Conservation (phyloP, 1,139 yeast genomes). For the Geotrichum armillariae region DNA sequence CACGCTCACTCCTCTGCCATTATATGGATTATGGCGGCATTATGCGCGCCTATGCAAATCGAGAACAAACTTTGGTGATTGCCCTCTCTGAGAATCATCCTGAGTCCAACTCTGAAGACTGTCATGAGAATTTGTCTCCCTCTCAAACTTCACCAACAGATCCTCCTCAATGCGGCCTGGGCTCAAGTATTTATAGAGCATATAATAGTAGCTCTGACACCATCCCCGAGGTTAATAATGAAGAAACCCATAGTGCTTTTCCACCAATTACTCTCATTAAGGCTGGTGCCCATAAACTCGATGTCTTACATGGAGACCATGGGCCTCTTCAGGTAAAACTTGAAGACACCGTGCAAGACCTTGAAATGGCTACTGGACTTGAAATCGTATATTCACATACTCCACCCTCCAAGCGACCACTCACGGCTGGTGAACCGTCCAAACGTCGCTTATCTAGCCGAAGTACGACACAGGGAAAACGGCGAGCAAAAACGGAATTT, state of each 20-base stretch:
- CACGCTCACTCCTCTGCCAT: not conserved
- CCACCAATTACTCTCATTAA: slow-evolving; percentile 13
- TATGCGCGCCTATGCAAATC: slow-evolving; percentile 7
- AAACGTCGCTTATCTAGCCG: slow-evolving; percentile 8
- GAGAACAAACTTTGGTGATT: slow-evolving; percentile 9
- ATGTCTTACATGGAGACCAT: not conserved
- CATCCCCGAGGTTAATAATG: slow-evolving; percentile 10
- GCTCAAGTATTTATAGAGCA: slow-evolving; percentile 2
- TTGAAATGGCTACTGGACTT: not conserved
- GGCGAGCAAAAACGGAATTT: slow-evolving; percentile 11
- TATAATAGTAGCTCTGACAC: slow-evolving; percentile 19
- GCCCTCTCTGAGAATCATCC: not conserved
- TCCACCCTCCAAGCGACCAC: not conserved
- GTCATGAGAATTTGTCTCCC: not conserved
- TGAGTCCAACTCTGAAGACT: not conserved
- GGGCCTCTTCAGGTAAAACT: not conserved
- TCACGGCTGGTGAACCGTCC: not conserved
- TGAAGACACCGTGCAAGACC: slow-evolving; percentile 20
- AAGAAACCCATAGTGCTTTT: slow-evolving; percentile 1
- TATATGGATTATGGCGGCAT: not conserved
- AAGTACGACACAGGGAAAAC: not conserved
- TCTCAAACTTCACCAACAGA: not conserved
- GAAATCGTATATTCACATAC: slow-evolving; percentile 3
- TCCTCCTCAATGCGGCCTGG: not conserved
- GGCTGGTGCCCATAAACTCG: slow-evolving; percentile 15